Percentiles rank a stretch among this genome's conserved stretches.
These are phyloP conservation scores for Penicillium oxalicum DNA, from an alignment of 2,329 filamentous ascomycete species.

Conservation along the genomic window DNA sequence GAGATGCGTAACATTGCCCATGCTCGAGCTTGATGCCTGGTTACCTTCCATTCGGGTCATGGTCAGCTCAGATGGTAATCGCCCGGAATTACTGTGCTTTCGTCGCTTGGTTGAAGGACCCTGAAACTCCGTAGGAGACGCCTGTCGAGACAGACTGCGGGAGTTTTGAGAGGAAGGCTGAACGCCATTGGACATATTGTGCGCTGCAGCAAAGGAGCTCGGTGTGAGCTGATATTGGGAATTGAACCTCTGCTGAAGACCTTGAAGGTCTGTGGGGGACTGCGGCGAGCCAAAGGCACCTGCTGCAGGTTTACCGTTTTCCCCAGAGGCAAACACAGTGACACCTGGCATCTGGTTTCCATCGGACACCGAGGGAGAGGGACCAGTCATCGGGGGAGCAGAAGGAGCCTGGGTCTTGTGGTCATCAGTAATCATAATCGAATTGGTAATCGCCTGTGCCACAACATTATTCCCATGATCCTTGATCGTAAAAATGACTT, in stretches of 20 bases:
- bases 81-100: slow-evolving; percentile 65
- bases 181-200: slow-evolving; percentile 33
- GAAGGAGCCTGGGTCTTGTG: slow-evolving; percentile 72
- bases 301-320: slow-evolving; percentile 22
- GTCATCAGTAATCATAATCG: slow-evolving; percentile 96
- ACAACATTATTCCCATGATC: slow-evolving; percentile 70
- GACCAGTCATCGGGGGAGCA: slow-evolving; percentile 30
- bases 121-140: slow-evolving; percentile 60
- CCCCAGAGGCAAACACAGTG: slow-evolving; percentile 38
- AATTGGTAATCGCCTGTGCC: slow-evolving; percentile 76
- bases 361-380: slow-evolving; percentile 33
- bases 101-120: slow-evolving; percentile 72
- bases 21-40: slow-evolving; percentile 37
- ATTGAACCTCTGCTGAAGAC: slow-evolving; percentile 49
- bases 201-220: slow-evolving; percentile 35
- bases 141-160: slow-evolving; percentile 63
- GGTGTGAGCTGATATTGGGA: slow-evolving; percentile 37
- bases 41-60: slow-evolving; percentile 75
- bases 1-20: slow-evolving; percentile 38
- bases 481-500: slow-evolving; percentile 90
- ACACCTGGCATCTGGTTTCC: slow-evolving; percentile 39
- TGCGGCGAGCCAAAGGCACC: slow-evolving; percentile 25
- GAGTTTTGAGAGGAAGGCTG: slow-evolving; percentile 49
- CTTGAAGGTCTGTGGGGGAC: slow-evolving; percentile 54
- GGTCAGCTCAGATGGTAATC: slow-evolving; percentile 65